Base-by-base conservation (phyloP, 108 stramenopile genomes). In the Bacterosira constricta region DNA sequence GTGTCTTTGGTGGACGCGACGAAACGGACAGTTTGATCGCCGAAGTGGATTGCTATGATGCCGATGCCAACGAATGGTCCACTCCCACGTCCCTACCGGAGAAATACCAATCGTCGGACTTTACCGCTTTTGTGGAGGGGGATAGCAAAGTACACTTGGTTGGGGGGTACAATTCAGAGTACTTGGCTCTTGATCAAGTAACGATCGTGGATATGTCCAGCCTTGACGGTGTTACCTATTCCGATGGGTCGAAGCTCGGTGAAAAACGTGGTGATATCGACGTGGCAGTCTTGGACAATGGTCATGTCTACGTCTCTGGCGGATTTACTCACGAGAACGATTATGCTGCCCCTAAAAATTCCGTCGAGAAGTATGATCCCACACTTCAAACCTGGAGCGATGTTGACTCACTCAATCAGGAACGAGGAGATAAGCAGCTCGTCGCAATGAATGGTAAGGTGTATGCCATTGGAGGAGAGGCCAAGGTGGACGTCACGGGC, bases 401-500 rank as follows among this genome's bases (percentile, higher is more conserved):
- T n/a, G 66, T 68, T 23, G 75, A 76, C 25, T 38, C 46, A 9
- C 52, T 91, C 7, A 59, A 81, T 17, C 25, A 78, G 15, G 82
- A 72, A 15, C 80, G 86, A 17, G 85, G 81, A 1, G 90, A 91
- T 32, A 81, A 82, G 59, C 86, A 72, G 12, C 65, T 88, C 30
- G 85, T 85, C 5, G 78, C 51, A 20, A 37, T 86, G n/a, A 25
- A 79, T 37, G 86, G 73, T 27, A 73, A 75, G 26, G 18, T 91
- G 9, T 88, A 73, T 73, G 85, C 90, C 34, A 63, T 91, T 25
- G 90, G 90, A 17, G 90, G 90, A 1, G 90, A 91, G 58, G 72
- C 66, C 26, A 53, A 76, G 45, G 52, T 85, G 12, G 75, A 85
- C 38, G 59, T 50, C 10, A 17, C 55, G 4, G 84, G 83, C 38